These are phyloP conservation scores for Aspergillus heteromorphus DNA, from an alignment of 495 filamentous ascomycete genomes.

Conservation along the genomic window DNA sequence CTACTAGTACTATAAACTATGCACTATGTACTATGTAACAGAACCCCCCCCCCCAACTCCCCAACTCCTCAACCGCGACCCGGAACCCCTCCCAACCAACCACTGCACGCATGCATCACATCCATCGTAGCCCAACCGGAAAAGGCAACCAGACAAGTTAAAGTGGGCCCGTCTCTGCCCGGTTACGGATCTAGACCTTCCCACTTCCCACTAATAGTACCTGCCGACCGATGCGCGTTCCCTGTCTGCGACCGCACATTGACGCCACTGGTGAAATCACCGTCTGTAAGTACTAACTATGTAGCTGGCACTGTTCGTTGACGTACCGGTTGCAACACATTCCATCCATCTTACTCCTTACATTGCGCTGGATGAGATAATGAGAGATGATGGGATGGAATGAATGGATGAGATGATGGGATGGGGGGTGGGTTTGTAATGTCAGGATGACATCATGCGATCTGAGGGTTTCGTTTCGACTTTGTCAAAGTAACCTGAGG, in stretches of 20 bases:
- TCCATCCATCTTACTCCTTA: neutral
- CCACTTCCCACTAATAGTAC: neutral
- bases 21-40: no score
- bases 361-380: no score
- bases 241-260: conserved; percentile 12
- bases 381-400: no score
- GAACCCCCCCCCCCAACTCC: no score
- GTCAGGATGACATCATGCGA: conserved; percentile 38
- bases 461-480: neutral
- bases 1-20: no score
- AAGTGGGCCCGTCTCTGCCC: neutral
- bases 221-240: neutral
- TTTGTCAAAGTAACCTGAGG: no score
- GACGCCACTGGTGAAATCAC: conserved; percentile 15
- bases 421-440: conserved; percentile 9
- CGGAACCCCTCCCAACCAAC: no score
- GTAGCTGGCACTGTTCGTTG: conserved; percentile 13
- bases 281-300: no score
- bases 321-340: conserved; percentile 16
- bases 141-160: neutral
- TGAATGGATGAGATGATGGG: neutral
- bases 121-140: neutral
- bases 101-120: no score
- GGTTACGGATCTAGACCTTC: neutral
- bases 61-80: no score